phyloP scores from a whole-genome alignment of 441 rosid species.

The Metrosideros polymorpha region DNA sequence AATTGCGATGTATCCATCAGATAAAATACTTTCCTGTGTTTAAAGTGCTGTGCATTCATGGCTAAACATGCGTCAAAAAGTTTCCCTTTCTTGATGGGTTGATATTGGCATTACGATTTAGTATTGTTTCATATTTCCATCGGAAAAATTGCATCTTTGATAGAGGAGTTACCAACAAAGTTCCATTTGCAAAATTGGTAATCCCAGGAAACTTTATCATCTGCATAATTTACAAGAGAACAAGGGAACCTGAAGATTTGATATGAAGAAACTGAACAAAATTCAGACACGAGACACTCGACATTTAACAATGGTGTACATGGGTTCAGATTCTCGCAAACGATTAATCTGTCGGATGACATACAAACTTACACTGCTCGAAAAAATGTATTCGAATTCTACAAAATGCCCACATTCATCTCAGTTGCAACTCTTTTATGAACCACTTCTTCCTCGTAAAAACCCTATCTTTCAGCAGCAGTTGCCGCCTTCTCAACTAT shows the following conservation, averaged over 20 bases:
- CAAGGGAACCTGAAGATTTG: not conserved
- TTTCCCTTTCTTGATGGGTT: not conserved
- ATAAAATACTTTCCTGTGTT: too few species aligned
- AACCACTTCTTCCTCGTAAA: not conserved
- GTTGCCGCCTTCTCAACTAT: not conserved
- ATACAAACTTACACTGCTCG: not conserved
- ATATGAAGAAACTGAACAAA: not conserved
- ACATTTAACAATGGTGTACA: not conserved
- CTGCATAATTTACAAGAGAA: not conserved
- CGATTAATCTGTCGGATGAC: not conserved
- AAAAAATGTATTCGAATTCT: not conserved
- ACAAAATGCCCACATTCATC: not conserved
- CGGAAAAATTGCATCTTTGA: not conserved
- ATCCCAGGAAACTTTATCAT: not conserved
- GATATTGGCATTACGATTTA: not conserved
- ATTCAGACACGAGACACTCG: not conserved
- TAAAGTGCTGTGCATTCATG: not conserved
- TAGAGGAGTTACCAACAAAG: not conserved
- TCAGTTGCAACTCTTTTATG: not conserved
- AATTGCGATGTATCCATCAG: not conserved
- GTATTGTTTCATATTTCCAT: not conserved
- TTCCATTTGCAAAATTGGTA: not conserved
- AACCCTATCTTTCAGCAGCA: not conserved
- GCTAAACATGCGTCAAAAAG: not conserved
- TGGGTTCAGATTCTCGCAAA: not conserved